These are phyloP conservation scores for Raddia distichophylla DNA, from an alignment of 176 grass and related monocot species.

Conservation along the genomic window DNA sequence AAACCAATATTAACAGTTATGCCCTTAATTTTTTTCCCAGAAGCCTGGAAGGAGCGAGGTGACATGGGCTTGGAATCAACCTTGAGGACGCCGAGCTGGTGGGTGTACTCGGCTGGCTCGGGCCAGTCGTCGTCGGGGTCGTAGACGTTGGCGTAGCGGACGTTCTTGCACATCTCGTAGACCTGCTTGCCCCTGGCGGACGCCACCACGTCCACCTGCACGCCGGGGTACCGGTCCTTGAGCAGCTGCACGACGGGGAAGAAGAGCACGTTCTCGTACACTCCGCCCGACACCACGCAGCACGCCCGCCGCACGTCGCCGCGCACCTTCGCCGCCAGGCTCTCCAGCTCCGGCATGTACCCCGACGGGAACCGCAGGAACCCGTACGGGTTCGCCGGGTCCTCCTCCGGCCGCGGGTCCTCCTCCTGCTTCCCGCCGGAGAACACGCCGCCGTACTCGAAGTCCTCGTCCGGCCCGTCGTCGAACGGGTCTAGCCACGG, in stretches of 20 bases:
- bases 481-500: slow-evolving; percentile 96
- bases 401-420: slow-evolving; percentile 76
- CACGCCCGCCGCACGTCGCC: slow-evolving; percentile 91
- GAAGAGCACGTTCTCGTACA: slow-evolving; percentile 97
- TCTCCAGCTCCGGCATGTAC: slow-evolving; percentile 82
- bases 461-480: slow-evolving; percentile 63
- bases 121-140: slow-evolving; percentile 80
- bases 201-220: slow-evolving; percentile 72
- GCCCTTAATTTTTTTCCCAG: too few relatives aligned
- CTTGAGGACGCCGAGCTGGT: slow-evolving; percentile 87
- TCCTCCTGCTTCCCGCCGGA: slow-evolving; percentile 87
- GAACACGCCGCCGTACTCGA: slow-evolving; percentile 70
- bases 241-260: slow-evolving; percentile 88
- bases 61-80: background rate
- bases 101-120: slow-evolving; percentile 72
- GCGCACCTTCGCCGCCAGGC: slow-evolving; percentile 77
- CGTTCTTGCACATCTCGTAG: slow-evolving; percentile 96
- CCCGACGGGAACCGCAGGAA: slow-evolving; percentile 86
- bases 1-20: too few relatives aligned
- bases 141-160: slow-evolving; percentile 71
- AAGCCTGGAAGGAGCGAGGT: too few relatives aligned
- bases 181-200: slow-evolving; percentile 80
- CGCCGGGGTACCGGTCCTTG: slow-evolving; percentile 85
- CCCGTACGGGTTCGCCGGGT: slow-evolving; percentile 72
- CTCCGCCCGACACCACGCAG: slow-evolving; percentile 81